Base-by-base conservation (phyloP, 1,284 basidiomycete genomes). In the Takashimella tepidaria region DNA sequence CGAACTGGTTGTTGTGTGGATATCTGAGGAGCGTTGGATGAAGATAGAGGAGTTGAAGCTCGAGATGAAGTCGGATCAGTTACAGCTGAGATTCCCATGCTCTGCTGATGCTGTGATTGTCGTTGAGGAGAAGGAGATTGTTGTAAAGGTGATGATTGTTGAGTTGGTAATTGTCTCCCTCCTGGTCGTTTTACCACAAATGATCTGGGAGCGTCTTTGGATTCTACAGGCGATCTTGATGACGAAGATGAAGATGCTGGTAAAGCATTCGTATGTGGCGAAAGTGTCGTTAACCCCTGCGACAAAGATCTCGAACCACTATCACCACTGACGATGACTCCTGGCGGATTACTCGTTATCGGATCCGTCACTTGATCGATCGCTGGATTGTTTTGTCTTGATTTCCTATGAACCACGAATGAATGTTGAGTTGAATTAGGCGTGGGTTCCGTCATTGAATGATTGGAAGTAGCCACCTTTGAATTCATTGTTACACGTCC, bases 321-420 rank as follows among this genome's bases (percentile, higher is more conserved):
- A n/a, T n/a, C n/a, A n/a, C n/a, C n/a, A n/a, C n/a, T n/a, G n/a
- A n/a, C n/a, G n/a, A n/a, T n/a, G n/a, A n/a, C n/a, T n/a, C n/a
- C n/a, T n/a, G n/a, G n/a, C n/a, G n/a, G n/a, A n/a, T n/a, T n/a
- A n/a, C n/a, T n/a, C n/a, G n/a, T n/a, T n/a, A n/a, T n/a, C n/a
- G n/a, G n/a, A n/a, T n/a, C n/a, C n/a, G n/a, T n/a, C n/a, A 21
- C 16, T 49, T 37, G 40, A 23, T 12, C 21, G 37, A 37, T 31
- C 41, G 21, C 12, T 23, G 24, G 46, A 13, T 19, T 25, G 23
- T 49, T 16, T 12, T 22, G 23, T 16, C 27, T 46, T 12, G 50
- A 23, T 21, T 46, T 44, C 13, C 63, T 43, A 41, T 63, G 60
- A 0, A 68, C 64, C n/a, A 58, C 55, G 45, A 68, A 68, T 4